These are phyloP conservation scores for Saccharomycopsis hybrid DNA, from an alignment of 1,139 yeast genomes.

Conservation along the genomic window DNA sequence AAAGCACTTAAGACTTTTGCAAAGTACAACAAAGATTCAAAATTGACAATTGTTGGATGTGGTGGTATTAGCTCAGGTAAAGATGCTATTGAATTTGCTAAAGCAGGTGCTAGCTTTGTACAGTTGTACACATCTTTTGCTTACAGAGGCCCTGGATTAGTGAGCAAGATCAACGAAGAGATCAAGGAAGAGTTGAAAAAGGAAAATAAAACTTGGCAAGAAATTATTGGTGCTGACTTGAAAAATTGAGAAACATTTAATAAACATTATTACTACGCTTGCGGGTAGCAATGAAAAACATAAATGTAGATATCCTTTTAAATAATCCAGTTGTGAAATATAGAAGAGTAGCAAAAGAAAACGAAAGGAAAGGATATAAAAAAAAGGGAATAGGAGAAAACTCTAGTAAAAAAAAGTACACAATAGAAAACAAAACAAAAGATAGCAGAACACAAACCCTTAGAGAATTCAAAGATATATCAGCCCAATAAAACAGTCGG, in stretches of 20 bases:
- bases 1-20: slow-evolving; percentile 65
- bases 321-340: no score
- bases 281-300: no score
- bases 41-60: slow-evolving; percentile 79
- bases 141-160: slow-evolving; percentile 86
- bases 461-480: no score
- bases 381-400: neutral
- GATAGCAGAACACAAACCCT: neutral
- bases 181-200: slow-evolving; percentile 56
- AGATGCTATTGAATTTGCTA: slow-evolving; percentile 87
- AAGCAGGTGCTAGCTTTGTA: slow-evolving; percentile 87
- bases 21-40: slow-evolving; percentile 65
- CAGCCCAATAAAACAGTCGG: no score
- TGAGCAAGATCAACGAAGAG: slow-evolving; percentile 72
- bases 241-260: neutral
- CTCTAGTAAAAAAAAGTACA: neutral
- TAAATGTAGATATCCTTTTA: no score
- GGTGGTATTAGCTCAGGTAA: slow-evolving; percentile 85
- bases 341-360: no score
- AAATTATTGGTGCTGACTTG: slow-evolving; percentile 45
- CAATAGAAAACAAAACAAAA: neutral
- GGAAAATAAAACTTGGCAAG: slow-evolving; percentile 80
- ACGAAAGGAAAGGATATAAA: no score
- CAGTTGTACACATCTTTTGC: slow-evolving; percentile 88
- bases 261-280: no score